Conservation (phyloP, 2,329 filamentous ascomycete species). For the Tolypocladium inflatum region DNA sequence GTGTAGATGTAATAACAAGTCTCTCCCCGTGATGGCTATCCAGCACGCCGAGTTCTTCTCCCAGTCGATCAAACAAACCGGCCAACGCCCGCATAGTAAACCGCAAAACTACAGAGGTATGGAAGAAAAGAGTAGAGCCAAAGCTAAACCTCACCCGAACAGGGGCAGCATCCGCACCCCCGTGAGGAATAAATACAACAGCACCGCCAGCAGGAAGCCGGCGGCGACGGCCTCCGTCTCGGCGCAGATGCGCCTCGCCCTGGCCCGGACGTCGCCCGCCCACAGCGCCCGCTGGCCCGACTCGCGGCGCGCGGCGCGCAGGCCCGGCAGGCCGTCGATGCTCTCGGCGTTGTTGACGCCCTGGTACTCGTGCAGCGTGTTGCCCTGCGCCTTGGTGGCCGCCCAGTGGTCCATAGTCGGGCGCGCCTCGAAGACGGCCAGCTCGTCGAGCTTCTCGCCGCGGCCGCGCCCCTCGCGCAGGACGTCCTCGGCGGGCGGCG, state of each 20-base stretch:
- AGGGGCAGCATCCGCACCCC: slow-evolving; percentile 1
- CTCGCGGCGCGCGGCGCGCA: slow-evolving; percentile 41
- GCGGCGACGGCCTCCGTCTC: slow-evolving; percentile 21
- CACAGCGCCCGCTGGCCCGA: slow-evolving; percentile 34
- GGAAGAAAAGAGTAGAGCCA: not conserved
- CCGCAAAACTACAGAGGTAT: not conserved
- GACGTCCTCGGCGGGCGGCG: slow-evolving; percentile 12
- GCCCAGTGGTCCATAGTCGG: slow-evolving; percentile 45
- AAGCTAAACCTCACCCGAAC: not conserved
- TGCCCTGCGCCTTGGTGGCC: slow-evolving; percentile 35
- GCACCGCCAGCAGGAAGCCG: slow-evolving; percentile 21
- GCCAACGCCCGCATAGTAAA: not conserved
- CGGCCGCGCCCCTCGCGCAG: slow-evolving; percentile 13
- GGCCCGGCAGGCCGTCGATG: slow-evolving; percentile 49
- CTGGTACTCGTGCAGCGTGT: slow-evolving; percentile 45
- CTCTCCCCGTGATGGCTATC: not conserved
- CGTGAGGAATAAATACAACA: slow-evolving; percentile 15
- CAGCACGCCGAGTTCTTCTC: not conserved
- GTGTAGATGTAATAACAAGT: not conserved
- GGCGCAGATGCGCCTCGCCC: slow-evolving; percentile 13
- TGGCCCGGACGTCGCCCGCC: slow-evolving; percentile 26
- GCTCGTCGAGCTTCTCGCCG: slow-evolving; percentile 20
- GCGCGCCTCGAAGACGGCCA: slow-evolving; percentile 40
- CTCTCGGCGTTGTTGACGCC: slow-evolving; percentile 42
- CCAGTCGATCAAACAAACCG: not conserved